These are phyloP conservation scores for Kwoniella sp. DNA, from an alignment of 768 basidiomycete species.

Conservation along the genomic window DNA sequence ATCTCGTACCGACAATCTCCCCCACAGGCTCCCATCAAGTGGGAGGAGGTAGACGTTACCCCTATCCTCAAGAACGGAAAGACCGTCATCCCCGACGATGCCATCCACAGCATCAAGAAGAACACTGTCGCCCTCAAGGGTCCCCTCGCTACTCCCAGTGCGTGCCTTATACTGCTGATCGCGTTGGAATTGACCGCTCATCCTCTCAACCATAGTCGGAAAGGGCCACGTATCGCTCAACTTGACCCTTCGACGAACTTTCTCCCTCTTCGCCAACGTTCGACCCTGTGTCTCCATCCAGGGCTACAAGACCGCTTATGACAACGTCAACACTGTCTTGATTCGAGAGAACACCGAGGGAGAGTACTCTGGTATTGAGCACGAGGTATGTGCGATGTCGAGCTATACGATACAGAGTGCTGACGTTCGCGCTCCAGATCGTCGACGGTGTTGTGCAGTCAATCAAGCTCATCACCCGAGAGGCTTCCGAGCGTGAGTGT, in stretches of 20 bases:
- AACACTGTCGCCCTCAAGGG: slow-evolving; percentile 99
- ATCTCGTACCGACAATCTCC: no score
- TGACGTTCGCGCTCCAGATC: slow-evolving; percentile 55
- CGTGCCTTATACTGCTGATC: slow-evolving; percentile 47
- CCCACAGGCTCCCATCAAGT: slow-evolving; percentile 88
- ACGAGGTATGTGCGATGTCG: slow-evolving; percentile 75
- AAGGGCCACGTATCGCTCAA: slow-evolving; percentile 99
- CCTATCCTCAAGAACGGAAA: slow-evolving; percentile 91
- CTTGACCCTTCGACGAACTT: slow-evolving; percentile 90
- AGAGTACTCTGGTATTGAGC: slow-evolving; percentile 99
- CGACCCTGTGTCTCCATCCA: slow-evolving; percentile 92
- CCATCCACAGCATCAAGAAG: slow-evolving; percentile 86
- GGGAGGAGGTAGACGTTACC: slow-evolving; percentile 98
- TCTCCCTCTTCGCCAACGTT: slow-evolving; percentile 98
- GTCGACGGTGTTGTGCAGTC: slow-evolving; percentile 98
- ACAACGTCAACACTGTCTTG: slow-evolving; percentile 90
- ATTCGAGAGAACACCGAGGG: slow-evolving; percentile 99
- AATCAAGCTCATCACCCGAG: slow-evolving; percentile 98
- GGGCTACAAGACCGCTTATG: slow-evolving; percentile 97
- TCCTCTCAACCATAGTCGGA: slow-evolving; percentile 61
- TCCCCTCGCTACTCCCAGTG: slow-evolving; percentile 94
- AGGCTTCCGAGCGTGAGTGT: slow-evolving; percentile 80
- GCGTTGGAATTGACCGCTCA: not conserved
- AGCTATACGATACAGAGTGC: no score
- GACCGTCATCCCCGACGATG: slow-evolving; percentile 89